phyloP scores from a whole-genome alignment of 164 flowering plant species.

The Paratinospora sagittata region DNA sequence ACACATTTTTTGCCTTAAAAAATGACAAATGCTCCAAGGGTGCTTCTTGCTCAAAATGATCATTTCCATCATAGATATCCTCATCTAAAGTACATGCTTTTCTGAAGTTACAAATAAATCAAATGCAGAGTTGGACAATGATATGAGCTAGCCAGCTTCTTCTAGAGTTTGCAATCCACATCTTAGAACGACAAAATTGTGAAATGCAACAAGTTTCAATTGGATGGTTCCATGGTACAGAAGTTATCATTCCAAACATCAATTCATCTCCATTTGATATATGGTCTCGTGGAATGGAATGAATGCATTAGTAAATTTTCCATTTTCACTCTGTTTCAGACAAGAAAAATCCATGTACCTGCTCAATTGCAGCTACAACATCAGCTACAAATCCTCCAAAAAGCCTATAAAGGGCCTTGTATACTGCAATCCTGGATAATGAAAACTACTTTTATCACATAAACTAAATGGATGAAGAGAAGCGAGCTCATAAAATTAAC shows the following conservation, averaged over 20 bases:
- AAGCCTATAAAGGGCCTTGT: slow-evolving; percentile 91
- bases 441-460: not conserved
- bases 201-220: not conserved
- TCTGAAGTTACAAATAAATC: no score
- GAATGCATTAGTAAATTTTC: not conserved
- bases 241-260: not conserved
- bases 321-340: not conserved
- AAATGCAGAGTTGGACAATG: no score
- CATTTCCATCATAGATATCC: no score
- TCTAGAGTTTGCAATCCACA: no score
- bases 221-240: not conserved
- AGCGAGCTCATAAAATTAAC: not conserved
- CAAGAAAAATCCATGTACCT: slow-evolving; percentile 37
- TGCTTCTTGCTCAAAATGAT: no score
- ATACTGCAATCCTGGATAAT: slow-evolving; percentile 77
- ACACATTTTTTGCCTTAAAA: no score
- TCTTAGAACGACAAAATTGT: no score
- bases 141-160: no score
- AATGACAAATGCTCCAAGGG: no score
- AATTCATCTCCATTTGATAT: not conserved
- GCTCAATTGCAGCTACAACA: slow-evolving; percentile 97
- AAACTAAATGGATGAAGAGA: not conserved
- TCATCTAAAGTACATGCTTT: no score
- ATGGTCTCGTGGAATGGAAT: not conserved
- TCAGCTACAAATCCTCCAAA: slow-evolving; percentile 98